Conservation (phyloP, 257 asterid genomes). For the Solanum gracilifrons region DNA sequence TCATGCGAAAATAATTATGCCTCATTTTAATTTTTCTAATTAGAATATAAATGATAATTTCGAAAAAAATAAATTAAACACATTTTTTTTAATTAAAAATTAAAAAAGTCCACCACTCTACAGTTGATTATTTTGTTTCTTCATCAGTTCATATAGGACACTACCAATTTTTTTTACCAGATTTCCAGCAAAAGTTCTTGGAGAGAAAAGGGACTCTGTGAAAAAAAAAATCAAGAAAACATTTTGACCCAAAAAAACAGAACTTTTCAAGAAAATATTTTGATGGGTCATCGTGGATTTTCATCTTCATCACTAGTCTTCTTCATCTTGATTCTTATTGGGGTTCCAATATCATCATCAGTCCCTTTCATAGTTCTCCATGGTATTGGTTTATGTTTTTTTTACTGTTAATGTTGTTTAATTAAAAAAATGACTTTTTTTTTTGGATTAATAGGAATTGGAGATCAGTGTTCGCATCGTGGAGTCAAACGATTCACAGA, state of each 20-base stretch:
- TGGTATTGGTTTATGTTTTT: constrained; percentile 32
- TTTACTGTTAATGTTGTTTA: neutral
- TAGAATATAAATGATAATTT: too few species aligned
- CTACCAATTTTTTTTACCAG: neutral
- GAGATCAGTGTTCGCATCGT: constrained; percentile 76
- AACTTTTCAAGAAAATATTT: neutral
- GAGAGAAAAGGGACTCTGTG: neutral
- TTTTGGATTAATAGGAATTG: constrained; percentile 48
- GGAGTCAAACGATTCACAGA: constrained; percentile 68
- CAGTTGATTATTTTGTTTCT: neutral
- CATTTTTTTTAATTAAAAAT: too few species aligned
- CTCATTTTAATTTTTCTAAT: too few species aligned
- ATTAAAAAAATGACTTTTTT: neutral
- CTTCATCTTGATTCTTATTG: constrained; percentile 16
- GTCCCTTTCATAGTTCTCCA: constrained; percentile 80
- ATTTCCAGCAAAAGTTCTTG: constrained; percentile 4
- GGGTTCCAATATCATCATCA: constrained; percentile 32
- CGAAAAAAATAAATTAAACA: too few species aligned
- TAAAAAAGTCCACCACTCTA: neutral
- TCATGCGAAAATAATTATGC: neutral
- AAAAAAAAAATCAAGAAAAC: neutral
- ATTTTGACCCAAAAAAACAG: neutral
- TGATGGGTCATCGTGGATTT: constrained; percentile 12
- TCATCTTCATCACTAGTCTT: neutral
- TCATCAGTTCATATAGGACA: neutral